A percentile compares a stretch with the other conserved stretches of the same genome.
These are phyloP conservation scores for Linanthus parryae DNA, from an alignment of 148 eudicot species.

Conservation along the genomic window DNA sequence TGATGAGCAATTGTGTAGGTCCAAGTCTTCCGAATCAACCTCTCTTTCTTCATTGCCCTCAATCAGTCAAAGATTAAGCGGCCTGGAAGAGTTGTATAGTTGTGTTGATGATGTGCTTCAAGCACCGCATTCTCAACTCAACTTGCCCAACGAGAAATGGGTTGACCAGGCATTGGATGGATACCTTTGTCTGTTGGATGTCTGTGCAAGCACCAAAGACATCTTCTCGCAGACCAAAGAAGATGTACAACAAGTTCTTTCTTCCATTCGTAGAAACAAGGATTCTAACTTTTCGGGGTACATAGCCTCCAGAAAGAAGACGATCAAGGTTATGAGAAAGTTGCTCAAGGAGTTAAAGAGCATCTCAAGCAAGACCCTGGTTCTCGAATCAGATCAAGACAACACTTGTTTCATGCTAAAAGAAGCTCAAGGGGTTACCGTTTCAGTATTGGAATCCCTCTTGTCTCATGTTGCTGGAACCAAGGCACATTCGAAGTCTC, in stretches of 20 bases:
- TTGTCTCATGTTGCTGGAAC: slow-evolving; percentile 1
- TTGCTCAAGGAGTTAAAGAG: slow-evolving; percentile 27
- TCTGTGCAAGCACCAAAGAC: slow-evolving; percentile 32
- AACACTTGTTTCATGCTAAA: neutral
- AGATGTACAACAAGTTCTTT: slow-evolving; percentile 6
- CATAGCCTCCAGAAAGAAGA: slow-evolving; percentile 8
- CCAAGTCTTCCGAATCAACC: slow-evolving; percentile 26
- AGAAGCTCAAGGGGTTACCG: slow-evolving; percentile 16
- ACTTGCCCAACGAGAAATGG: slow-evolving; percentile 7
- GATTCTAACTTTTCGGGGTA: neutral
- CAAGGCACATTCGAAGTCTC: slow-evolving; percentile 1
- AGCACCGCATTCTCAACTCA: slow-evolving; percentile 17
- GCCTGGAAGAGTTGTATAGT: slow-evolving; percentile 29
- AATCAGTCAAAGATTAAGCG: slow-evolving; percentile 16
- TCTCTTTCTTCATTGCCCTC: slow-evolving; percentile 33
- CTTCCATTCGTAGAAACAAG: neutral
- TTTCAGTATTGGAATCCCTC: slow-evolving; percentile 17
- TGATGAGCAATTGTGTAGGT: slow-evolving; percentile 26
- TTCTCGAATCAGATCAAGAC: no score
- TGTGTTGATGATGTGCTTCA: slow-evolving; percentile 19
- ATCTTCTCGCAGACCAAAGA: slow-evolving; percentile 6
- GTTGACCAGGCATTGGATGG: slow-evolving; percentile 25
- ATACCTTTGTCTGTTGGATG: slow-evolving; percentile 36
- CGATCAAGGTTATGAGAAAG: slow-evolving; percentile 22
- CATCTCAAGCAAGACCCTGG: neutral